These are phyloP conservation scores for Peziza echinospora DNA, from an alignment of 495 filamentous ascomycete species.

Conservation along the genomic window DNA sequence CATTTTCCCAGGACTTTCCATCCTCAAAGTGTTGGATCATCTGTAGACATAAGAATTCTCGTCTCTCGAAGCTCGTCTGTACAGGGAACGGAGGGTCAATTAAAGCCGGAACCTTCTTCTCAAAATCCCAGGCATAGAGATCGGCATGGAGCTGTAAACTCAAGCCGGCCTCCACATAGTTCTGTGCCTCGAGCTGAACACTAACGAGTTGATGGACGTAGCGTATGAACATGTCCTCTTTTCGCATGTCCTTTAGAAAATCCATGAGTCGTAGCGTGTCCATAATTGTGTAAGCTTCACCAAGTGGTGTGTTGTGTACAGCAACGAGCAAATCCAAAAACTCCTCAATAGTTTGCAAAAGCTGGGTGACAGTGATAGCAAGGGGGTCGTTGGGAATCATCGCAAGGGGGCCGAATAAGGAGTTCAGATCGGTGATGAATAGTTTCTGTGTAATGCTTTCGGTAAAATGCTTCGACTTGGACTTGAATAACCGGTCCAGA, in stretches of 20 bases:
- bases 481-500: constrained; percentile 73
- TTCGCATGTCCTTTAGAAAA: constrained; percentile 89
- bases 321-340: constrained; percentile 79
- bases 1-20: constrained; percentile 76
- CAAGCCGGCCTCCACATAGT: constrained; percentile 77
- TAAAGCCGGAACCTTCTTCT: constrained; percentile 41
- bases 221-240: constrained; percentile 88
- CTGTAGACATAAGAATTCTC: constrained; percentile 75
- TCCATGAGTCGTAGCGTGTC: constrained; percentile 86
- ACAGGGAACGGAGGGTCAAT: constrained; percentile 54
- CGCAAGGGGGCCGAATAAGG: constrained; percentile 53
- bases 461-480: constrained; percentile 45
- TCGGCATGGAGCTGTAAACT: constrained; percentile 82
- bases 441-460: constrained; percentile 81
- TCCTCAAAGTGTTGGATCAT: constrained; percentile 92
- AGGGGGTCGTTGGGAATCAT: constrained; percentile 46
- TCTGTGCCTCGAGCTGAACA: constrained; percentile 49
- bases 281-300: constrained; percentile 57
- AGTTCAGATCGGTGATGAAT: constrained; percentile 69
- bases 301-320: constrained; percentile 62
- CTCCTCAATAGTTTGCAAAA: constrained; percentile 70
- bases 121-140: constrained; percentile 76
- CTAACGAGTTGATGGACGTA: constrained; percentile 86
- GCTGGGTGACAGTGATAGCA: constrained; percentile 48
- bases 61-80: constrained; percentile 79